Base-by-base conservation (phyloP, 2,329 filamentous ascomycete species). In the Rasamsonia emersonii region DNA sequence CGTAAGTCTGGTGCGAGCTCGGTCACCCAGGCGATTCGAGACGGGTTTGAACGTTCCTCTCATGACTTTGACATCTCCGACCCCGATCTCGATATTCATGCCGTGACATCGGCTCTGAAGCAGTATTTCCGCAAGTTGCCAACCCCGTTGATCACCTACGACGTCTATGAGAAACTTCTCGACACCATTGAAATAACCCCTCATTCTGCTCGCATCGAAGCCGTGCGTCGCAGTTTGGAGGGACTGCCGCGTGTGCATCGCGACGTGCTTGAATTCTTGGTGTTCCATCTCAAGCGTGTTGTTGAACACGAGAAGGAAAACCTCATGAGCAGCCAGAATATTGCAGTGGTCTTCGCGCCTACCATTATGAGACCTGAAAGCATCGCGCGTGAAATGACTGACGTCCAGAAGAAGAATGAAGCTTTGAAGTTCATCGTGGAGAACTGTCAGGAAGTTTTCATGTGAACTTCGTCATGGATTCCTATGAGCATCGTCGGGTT, bases 91-190 rank as follows among this genome's bases (percentile, higher is more conserved):
- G 91, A 98, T 56, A 96, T 98, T 41, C 93, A 93, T 35, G 86
- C 91, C 9, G 86, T 98, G 35, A 96, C 91, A 2, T 94, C 86
- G 52, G 84, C 89, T 13, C 63, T 98, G 49, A 98, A 98, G 66
- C 89, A 96, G 59, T 98, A 96, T 56, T 94, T 98, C 74, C 77
- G 91, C 46, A 91, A 88, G 60, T 70, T 96, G 20, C 91, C 91
- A 1, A 82, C 73, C 5, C 91, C 91, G 3, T 70, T 98, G 18
- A 77, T 98, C 47, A 94, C 89, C 0, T 95, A 82, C 57, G 85
- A 93, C 14, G 79, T 93, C 16, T 98, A 98, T 51, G 89, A 96
- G 46, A 73, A 76, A 23, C 74, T 98, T 30, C 66, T 98, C 29
- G 88, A 94, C 46, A 57, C 61, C 35, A 60, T 58, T 11, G 79